A percentile compares a stretch with the other conserved stretches of the same genome.
Conservation (phyloP, 768 basidiomycete species). For the Lactarius akahatsu region DNA sequence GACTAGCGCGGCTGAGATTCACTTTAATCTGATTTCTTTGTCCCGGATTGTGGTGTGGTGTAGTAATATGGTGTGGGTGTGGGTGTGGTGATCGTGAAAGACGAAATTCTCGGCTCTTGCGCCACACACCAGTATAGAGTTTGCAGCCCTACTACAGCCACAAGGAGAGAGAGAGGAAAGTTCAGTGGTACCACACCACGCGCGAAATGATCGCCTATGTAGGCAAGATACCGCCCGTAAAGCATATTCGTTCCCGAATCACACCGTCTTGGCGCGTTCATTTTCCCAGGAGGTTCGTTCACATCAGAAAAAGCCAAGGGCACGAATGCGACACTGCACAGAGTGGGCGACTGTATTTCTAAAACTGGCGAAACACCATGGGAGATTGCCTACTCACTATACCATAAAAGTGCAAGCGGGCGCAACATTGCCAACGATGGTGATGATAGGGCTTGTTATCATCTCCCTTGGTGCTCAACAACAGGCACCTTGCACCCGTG, state of each 20-base stretch:
- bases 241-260: not conserved
- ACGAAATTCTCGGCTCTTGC: not conserved
- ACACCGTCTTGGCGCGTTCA: not conserved
- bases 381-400: not conserved
- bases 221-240: not conserved
- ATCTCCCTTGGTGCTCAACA: not conserved
- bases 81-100: not conserved
- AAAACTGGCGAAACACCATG: not conserved
- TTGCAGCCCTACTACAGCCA: not conserved
- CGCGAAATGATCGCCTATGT: not conserved
- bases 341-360: not conserved
- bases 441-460: not conserved
- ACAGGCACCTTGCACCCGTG: not conserved
- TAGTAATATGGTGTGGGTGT: not conserved
- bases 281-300: not conserved
- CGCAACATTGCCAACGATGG: not conserved
- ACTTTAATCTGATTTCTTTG: not conserved
- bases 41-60: not conserved
- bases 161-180: not conserved
- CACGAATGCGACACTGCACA: not conserved
- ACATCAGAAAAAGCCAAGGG: not conserved
- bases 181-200: not conserved
- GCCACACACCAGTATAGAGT: not conserved
- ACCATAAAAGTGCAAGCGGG: constrained; percentile 13
- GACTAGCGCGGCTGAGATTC: not conserved